These are phyloP conservation scores for Trichophyton verrucosum DNA, from an alignment of 2,329 filamentous ascomycete species.

Conservation along the genomic window DNA sequence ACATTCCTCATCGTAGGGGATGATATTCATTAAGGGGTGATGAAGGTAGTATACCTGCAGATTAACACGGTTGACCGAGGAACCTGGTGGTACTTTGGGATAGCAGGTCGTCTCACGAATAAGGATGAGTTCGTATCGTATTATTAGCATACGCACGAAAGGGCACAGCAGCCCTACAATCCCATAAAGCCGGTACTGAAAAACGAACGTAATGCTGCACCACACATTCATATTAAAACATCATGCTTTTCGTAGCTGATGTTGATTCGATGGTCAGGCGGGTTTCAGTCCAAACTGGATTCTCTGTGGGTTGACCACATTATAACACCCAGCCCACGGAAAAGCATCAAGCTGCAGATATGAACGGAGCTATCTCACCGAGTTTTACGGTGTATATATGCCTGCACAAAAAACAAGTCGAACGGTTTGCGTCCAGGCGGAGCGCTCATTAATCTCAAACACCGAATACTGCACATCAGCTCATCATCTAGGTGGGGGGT, in stretches of 20 bases:
- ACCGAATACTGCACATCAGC: background rate
- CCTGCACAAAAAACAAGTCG: background rate
- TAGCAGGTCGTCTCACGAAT: too few species aligned
- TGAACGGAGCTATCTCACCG: background rate
- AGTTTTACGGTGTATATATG: background rate
- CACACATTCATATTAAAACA: background rate
- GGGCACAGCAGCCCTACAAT: too few species aligned
- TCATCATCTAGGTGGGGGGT: background rate
- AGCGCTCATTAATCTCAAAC: background rate
- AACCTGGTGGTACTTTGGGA: too few species aligned
- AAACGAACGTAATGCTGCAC: background rate
- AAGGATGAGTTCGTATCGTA: too few species aligned
- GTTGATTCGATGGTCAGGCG: background rate
- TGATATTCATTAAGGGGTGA: too few species aligned
- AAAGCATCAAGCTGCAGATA: background rate
- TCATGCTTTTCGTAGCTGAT: background rate
- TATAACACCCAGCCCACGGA: background rate
- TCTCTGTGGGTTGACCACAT: background rate
- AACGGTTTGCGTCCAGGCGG: background rate
- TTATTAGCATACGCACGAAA: too few species aligned
- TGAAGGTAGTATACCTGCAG: too few species aligned
- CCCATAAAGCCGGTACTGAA: background rate
- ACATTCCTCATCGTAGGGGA: too few species aligned
- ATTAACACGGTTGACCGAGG: too few species aligned
- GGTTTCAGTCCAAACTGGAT: background rate